These are phyloP conservation scores for Fennellomyces sp. DNA, from an alignment of 371 early-diverging fungal genomes.

Conservation along the genomic window DNA sequence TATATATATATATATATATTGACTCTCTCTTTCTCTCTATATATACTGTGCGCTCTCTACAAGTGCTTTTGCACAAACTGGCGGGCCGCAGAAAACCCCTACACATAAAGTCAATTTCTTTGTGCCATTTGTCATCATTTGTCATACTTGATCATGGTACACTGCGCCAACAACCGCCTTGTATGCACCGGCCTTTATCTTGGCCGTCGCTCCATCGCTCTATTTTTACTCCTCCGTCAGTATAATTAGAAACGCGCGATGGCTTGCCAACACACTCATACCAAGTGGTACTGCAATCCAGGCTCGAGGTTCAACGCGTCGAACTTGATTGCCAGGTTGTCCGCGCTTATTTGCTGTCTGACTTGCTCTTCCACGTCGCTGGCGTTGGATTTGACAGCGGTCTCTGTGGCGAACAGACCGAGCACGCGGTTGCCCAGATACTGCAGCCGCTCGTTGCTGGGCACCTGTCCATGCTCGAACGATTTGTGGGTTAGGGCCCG, in stretches of 20 bases:
- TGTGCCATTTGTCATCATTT: neutral
- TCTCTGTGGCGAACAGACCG: constrained; percentile 32
- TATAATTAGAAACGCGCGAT: too few species aligned
- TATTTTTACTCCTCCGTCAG: neutral
- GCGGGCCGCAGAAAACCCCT: constrained; percentile 21
- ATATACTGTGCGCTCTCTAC: constrained; percentile 4
- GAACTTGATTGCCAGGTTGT: constrained; percentile 25
- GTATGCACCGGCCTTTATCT: constrained; percentile 44
- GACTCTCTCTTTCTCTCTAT: constrained; percentile 3
- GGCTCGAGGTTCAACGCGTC: constrained; percentile 32
- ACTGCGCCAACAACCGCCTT: constrained; percentile 54
- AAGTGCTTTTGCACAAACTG: constrained; percentile 28
- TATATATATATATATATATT: neutral
- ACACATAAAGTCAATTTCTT: neutral
- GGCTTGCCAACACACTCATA: constrained; percentile 14
- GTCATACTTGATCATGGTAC: constrained; percentile 48
- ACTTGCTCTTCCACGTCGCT: constrained; percentile 17
- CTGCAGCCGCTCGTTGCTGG: constrained; percentile 70
- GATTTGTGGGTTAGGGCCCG: constrained; percentile 79
- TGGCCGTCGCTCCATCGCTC: neutral
- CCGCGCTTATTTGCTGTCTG: constrained; percentile 2
- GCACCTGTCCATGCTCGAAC: constrained; percentile 57
- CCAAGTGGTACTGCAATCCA: constrained; percentile 38
- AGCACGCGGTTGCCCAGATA: constrained; percentile 57
- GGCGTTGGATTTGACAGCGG: constrained; percentile 14